These are phyloP conservation scores for Berberis thunbergii DNA, from an alignment of 164 flowering plant genomes.

Conservation along the genomic window DNA sequence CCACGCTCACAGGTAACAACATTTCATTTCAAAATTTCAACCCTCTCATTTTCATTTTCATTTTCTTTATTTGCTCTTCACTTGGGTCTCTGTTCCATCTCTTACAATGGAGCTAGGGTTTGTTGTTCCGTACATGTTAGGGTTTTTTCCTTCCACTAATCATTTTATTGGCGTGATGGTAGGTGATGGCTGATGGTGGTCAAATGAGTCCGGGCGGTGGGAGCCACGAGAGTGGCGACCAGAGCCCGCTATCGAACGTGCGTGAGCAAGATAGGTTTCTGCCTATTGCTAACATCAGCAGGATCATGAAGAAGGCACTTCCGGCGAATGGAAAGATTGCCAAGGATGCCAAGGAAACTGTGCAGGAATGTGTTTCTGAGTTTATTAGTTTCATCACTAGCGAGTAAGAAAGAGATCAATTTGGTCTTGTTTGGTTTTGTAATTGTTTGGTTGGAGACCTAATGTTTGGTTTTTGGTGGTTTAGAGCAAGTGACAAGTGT, in stretches of 20 bases:
- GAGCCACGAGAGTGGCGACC: conserved; percentile 36
- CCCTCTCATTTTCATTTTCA: not conserved
- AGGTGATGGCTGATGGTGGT: conserved; percentile 22
- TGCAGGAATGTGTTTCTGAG: conserved; percentile 58
- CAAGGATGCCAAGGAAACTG: conserved; percentile 54
- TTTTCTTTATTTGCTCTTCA: no score
- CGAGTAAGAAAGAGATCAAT: conserved; percentile 17
- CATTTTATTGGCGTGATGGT: conserved; percentile 7
- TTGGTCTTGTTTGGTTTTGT: not conserved
- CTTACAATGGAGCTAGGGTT: conserved; percentile 12
- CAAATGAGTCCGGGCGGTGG: conserved; percentile 32
- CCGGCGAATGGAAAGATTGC: conserved; percentile 57
- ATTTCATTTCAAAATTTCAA: no score
- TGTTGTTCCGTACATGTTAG: conserved; percentile 3
- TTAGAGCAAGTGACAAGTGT: conserved; percentile 55
- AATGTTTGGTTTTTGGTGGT: conserved; percentile 1
- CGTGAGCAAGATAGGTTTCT: conserved; percentile 45
- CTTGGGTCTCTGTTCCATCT: not conserved
- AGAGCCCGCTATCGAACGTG: conserved; percentile 25
- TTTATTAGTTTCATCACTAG: conserved; percentile 56
- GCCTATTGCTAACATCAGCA: conserved; percentile 48
- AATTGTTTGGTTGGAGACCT: not conserved
- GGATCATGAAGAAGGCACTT: conserved; percentile 49
- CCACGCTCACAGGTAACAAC: conserved; percentile 9
- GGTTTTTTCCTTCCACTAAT: not conserved